These are phyloP conservation scores for Pugionium cornutum DNA, from an alignment of 345 rosid species.

Conservation along the genomic window DNA sequence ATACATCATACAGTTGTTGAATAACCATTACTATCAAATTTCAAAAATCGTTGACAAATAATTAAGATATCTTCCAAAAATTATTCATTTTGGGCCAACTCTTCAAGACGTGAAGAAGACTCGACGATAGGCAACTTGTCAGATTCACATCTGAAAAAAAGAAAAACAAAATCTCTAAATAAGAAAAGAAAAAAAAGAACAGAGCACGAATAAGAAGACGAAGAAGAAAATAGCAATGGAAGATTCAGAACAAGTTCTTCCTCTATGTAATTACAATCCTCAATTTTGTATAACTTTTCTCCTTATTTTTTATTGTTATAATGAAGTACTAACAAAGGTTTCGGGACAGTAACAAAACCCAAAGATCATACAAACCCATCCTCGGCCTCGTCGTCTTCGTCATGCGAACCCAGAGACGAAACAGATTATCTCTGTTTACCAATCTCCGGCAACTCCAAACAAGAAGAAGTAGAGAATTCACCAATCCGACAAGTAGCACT, in stretches of 20 bases:
- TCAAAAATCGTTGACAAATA: not conserved
- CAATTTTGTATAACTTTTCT: not conserved
- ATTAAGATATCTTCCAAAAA: not conserved
- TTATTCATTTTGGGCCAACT: slow-evolving; percentile 21
- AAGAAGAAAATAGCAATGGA: slow-evolving; percentile 36
- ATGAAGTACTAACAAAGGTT: slow-evolving; percentile 6
- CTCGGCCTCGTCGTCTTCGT: slow-evolving; percentile 32
- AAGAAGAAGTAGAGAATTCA: slow-evolving; percentile 60
- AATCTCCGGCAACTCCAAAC: slow-evolving; percentile 7
- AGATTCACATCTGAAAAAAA: slow-evolving; percentile 16
- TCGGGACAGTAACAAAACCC: slow-evolving; percentile 25
- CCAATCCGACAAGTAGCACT: slow-evolving; percentile 88
- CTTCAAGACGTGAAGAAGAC: slow-evolving; percentile 36
- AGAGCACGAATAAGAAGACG: slow-evolving; percentile 1
- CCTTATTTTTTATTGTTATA: not conserved
- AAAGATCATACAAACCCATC: slow-evolving; percentile 24
- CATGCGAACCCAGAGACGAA: slow-evolving; percentile 34
- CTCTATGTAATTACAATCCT: slow-evolving; percentile 33
- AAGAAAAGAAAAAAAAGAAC: not conserved
- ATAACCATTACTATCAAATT: not conserved
- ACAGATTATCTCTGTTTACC: slow-evolving; percentile 32
- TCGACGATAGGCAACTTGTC: slow-evolving; percentile 16
- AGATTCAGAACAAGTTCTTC: slow-evolving; percentile 42
- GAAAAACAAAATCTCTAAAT: not conserved
- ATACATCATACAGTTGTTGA: not conserved